A percentile compares a stretch with the other conserved stretches of the same genome.
Conservation (phyloP, 1,139 yeast species). For the Scheffersomyces insectosa region DNA sequence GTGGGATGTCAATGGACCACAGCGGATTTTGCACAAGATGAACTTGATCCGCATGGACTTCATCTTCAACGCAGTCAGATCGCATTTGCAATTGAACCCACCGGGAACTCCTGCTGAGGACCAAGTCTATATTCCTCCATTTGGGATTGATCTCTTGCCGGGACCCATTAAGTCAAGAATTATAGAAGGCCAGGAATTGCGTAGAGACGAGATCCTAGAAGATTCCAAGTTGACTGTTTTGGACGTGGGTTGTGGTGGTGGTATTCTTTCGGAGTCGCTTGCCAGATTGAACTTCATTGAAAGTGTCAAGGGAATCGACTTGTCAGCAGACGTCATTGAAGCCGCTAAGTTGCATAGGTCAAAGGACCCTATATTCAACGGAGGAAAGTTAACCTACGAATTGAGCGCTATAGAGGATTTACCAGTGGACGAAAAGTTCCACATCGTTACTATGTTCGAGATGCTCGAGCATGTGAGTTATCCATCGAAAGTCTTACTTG, state of each 20-base stretch:
- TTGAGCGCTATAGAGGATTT: conserved; percentile 63
- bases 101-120: conserved; percentile 39
- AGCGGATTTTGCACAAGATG: conserved; percentile 92
- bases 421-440: conserved; percentile 50
- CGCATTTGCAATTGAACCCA: conserved; percentile 46
- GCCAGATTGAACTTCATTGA: conserved; percentile 71
- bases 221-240: conserved; percentile 51
- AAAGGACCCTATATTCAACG: conserved; percentile 56
- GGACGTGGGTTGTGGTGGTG: conserved; percentile 99
- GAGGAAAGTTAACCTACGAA: conserved; percentile 56
- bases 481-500: conserved; percentile 70
- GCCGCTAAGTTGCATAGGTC: conserved; percentile 73
- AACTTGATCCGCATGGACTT: conserved; percentile 87
- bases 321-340: conserved; percentile 75
- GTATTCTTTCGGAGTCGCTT: conserved; percentile 81
- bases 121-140: conserved; percentile 75
- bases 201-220: conserved; percentile 40
- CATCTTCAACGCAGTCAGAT: conserved; percentile 59
- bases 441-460: conserved; percentile 88
- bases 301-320: conserved; percentile 77
- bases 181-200: conserved; percentile 45
- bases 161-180: conserved; percentile 47
- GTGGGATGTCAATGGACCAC: conserved; percentile 98
- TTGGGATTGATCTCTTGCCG: conserved; percentile 68
- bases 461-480: conserved; percentile 90